Evolutionary conservation across 208 protist genomes (phyloP), one percentile per base, ranked within the genome.

Genomic region (Leishmania gerbilli): DNA sequence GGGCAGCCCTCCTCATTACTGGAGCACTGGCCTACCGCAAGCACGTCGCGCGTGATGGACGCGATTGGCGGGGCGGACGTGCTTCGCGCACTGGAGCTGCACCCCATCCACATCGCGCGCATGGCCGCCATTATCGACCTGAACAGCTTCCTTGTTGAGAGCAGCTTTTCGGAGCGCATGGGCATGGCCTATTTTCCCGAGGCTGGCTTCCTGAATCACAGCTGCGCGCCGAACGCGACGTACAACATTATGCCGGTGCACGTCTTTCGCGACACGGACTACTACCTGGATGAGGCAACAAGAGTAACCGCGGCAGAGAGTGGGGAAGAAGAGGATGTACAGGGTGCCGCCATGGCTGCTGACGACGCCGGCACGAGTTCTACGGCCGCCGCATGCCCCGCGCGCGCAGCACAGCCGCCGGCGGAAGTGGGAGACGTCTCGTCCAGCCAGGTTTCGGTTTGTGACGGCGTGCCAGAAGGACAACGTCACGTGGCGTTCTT

Each of bases 111-210:
- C 84, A 91, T 97, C 64, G 92, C 91, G 7, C 90, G 93, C n/a
- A 72, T 97, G 15, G 92, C 92, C 5, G 91, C 95, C 65, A 92
- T 96, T 31, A 84, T 97, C 6, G 95, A 97, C 82, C 69, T 97
- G 84, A 96, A 96, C 84, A 94, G 90, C 77, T 96, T 97, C 69
- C 90, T 96, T 19, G 93, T 97, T 45, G 92, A 97, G 79, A 95
- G 91, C 65, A 95, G 77, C 76, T 94, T 91, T 60, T 91, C 91
- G 51, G 91, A 96, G 83, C 91, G 93, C 11, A 96, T 94, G 67
- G 95, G 95, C 47, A 95, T 95, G 91, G 95, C 90, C 17, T 97
- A 97, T 88, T 97, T 95, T 74, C 92, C 95, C 9, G 92, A 96
- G 84, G 95, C 95, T 0, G 95, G 91, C 24, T 96, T 96, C 74